A percentile compares a stretch with the other conserved stretches of the same genome.
These are phyloP conservation scores for Botrytis aclada DNA, from an alignment of 2,329 filamentous ascomycete species.

Conservation along the genomic window DNA sequence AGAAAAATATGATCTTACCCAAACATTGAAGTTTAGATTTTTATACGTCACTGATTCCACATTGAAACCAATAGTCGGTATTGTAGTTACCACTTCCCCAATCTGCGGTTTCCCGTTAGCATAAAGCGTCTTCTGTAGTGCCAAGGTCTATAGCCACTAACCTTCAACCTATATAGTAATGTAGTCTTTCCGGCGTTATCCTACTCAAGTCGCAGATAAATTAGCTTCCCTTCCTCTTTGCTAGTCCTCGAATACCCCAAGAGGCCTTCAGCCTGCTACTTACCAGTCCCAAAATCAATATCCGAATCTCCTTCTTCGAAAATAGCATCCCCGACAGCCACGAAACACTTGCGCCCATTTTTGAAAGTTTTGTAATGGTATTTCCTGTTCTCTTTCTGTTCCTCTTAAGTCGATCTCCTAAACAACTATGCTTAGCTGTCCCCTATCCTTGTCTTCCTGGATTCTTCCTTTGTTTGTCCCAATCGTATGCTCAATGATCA, in stretches of 20 bases:
- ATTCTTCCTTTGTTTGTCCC: conserved; percentile 6
- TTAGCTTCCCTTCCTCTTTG: conserved; percentile 19
- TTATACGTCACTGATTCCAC: conserved; percentile 98
- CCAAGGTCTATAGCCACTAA: conserved; percentile 40
- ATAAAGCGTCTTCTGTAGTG: not conserved
- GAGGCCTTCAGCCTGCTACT: conserved; percentile 36
- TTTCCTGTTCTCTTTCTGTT: conserved; percentile 2
- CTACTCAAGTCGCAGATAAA: conserved; percentile 45
- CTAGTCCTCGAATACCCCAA: conserved; percentile 3
- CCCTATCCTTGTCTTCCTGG: conserved; percentile 14
- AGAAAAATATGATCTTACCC: conserved; percentile 57
- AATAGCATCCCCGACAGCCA: conserved; percentile 73
- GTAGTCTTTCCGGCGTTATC: conserved; percentile 99
- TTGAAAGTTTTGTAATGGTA: conserved; percentile 19
- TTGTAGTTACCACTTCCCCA: conserved; percentile 97
- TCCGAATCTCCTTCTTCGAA: conserved; percentile 96
- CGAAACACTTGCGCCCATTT: conserved; percentile 63
- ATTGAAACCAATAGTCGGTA: conserved; percentile 99
- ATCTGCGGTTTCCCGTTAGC: conserved; percentile 57
- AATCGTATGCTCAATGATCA: conserved; percentile 10
- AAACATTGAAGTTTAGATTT: conserved; percentile 98
- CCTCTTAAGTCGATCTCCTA: not conserved
- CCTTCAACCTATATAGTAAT: conserved; percentile 92
- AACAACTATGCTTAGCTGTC: conserved; percentile 19
- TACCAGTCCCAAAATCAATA: conserved; percentile 92